Percentiles rank a stretch among this genome's conserved stretches.
Conservation (phyloP, 352 stramenopile genomes). For the Phytophthora sp. region DNA sequence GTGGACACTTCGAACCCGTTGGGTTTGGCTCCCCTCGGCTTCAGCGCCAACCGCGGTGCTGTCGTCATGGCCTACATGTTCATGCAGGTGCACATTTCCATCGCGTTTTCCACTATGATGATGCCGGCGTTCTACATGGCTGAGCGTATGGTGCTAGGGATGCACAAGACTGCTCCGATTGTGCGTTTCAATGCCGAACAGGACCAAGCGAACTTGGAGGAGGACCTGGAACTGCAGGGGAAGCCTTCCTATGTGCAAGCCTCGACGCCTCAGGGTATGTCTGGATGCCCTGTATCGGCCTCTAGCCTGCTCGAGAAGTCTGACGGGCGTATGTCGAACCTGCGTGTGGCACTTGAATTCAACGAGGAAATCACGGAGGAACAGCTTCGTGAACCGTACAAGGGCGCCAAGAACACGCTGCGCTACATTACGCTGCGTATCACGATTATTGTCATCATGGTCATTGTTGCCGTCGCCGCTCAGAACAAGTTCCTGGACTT, state of each 20-base stretch:
- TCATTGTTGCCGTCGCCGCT: constrained; percentile 44
- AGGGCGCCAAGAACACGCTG: constrained; percentile 40
- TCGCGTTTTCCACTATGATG: constrained; percentile 26
- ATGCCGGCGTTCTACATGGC: constrained; percentile 32
- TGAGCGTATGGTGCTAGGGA: constrained; percentile 23
- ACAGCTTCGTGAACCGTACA: constrained; percentile 40
- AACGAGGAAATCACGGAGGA: constrained; percentile 35
- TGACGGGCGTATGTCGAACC: constrained; percentile 22
- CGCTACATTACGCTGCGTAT: constrained; percentile 48
- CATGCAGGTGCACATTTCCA: constrained; percentile 33
- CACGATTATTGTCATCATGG: constrained; percentile 40
- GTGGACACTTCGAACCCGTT: constrained; percentile 20
- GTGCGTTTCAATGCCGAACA: constrained; percentile 22
- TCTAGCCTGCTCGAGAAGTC: constrained; percentile 25
- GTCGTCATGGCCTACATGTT: constrained; percentile 31
- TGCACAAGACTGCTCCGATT: constrained; percentile 22
- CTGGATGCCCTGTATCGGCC: constrained; percentile 12
- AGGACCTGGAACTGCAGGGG: constrained; percentile 28
- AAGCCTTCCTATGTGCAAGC: constrained; percentile 30
- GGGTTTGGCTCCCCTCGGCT: constrained; percentile 16
- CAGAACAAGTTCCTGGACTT: constrained; percentile 58
- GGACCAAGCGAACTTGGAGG: constrained; percentile 9
- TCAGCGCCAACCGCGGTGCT: constrained; percentile 23
- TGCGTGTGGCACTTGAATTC: constrained; percentile 13
- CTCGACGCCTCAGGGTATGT: constrained; percentile 20